Conservation (phyloP, 371 early-diverging fungal species). For the Syncephalis plumigaleata region DNA sequence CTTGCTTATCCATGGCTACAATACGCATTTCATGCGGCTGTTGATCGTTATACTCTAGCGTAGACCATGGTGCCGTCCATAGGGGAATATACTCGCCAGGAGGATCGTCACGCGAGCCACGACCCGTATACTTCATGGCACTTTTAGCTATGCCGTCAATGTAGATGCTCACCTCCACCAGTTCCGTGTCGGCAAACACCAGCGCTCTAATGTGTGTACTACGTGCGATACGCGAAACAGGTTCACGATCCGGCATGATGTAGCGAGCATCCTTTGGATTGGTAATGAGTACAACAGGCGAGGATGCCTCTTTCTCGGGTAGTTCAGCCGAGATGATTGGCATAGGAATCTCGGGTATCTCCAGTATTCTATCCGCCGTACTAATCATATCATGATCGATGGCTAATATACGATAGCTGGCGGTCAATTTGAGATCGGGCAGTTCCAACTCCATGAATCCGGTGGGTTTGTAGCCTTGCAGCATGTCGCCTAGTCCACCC, state of each 20-base stretch:
- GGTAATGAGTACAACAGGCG: constrained; percentile 71
- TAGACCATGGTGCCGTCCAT: constrained; percentile 55
- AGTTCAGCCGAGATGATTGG: background rate
- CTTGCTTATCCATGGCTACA: constrained; percentile 27
- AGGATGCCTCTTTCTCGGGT: constrained; percentile 13
- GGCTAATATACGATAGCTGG: constrained; percentile 59
- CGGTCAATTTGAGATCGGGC: constrained; percentile 75
- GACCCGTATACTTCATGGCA: constrained; percentile 15
- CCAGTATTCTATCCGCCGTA: constrained; percentile 39
- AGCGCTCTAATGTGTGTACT: constrained; percentile 62
- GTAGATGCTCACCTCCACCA: constrained; percentile 21
- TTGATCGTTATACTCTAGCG: constrained; percentile 35
- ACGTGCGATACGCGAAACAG: constrained; percentile 12
- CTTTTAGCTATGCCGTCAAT: constrained; percentile 20
- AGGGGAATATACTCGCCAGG: constrained; percentile 36
- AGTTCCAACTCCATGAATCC: constrained; percentile 68
- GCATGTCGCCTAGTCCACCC: constrained; percentile 39
- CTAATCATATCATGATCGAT: constrained; percentile 77
- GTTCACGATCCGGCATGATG: constrained; percentile 51
- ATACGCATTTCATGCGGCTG: constrained; percentile 36
- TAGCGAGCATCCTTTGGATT: constrained; percentile 78
- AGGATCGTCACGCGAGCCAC: constrained; percentile 12
- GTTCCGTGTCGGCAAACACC: constrained; percentile 25
- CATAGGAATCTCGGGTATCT: background rate
- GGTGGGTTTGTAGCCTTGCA: constrained; percentile 39